Base-by-base conservation (phyloP, 208 protist genomes). In the Kentomonas sorsogonicus region DNA sequence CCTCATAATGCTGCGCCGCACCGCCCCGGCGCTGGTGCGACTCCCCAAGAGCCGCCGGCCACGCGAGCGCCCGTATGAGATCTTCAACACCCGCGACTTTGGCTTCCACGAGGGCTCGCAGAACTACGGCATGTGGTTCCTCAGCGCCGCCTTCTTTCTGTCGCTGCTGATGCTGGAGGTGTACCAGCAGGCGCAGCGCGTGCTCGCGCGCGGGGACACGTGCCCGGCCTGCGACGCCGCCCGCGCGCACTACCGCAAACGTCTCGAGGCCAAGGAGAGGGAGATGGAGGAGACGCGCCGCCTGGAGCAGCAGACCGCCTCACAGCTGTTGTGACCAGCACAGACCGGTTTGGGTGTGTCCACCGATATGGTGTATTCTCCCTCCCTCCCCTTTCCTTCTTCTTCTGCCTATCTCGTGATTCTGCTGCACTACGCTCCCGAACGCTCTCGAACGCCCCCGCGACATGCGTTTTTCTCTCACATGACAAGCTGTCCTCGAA, bases 11-110 rank as follows among this genome's bases (percentile, higher is more conserved):
- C 54, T 94, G 31, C 65, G 72, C 16, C 15, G 11, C 18, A 90
- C 69, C 9, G 4, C 36, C 18, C 27, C 53, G 5, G 52, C 65
- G 23, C 58, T 57, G 9, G 60, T 94, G 61, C 83, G 87, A 30
- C 68, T 94, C 11, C 87, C 87, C 10, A 90, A 91, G 62, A 53
- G 71, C 11, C 87, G 87, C 27, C 77, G 87, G 0, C 87, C 84
- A 5, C 83, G 84, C 20, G 83, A 94, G 66, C 72, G 87, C n/a
- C 77, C 84, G 53, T 94, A 79, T 79, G 83, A 94, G 60, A 75
- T 94, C 26, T 88, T 94, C 59, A 94, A 94, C 64, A 83, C 82
- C 18, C 77, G 87, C 34, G 84, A 94, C 56, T 94, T 79, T 71
- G 83, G 83, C 41, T 90, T 81, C 39, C 75, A 87, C 54, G 87